Percentiles rank a stretch among this genome's conserved stretches.
Conservation (phyloP, 2,329 filamentous ascomycete genomes). For the Aspergillus quadricinctus region DNA sequence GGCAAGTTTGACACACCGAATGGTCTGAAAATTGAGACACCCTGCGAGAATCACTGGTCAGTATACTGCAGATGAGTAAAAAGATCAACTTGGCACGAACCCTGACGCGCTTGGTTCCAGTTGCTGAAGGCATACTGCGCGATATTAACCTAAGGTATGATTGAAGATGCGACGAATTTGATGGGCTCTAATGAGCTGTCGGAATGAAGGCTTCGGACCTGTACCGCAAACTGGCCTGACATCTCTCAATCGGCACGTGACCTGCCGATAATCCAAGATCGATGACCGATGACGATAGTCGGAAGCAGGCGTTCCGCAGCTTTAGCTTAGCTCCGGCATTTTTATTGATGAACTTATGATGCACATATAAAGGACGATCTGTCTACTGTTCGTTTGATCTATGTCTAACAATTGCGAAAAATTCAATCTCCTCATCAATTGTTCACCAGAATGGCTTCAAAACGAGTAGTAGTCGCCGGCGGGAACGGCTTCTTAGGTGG, state of each 20-base stretch:
- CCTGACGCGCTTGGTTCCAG: conserved; percentile 52
- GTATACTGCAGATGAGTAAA: conserved; percentile 1
- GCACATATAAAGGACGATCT: neutral
- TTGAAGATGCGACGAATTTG: neutral
- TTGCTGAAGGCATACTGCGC: conserved; percentile 48
- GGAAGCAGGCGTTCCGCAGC: neutral
- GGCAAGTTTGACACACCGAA: conserved; percentile 34
- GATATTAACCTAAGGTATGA: neutral
- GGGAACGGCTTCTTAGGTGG: conserved; percentile 85
- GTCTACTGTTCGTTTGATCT: neutral
- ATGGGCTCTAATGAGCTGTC: neutral
- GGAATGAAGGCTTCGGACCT: neutral
- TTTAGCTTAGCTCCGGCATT: neutral
- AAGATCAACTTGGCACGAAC: conserved; percentile 24
- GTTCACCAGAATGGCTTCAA: conserved; percentile 50
- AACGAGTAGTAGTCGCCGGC: conserved; percentile 84
- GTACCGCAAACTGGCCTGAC: neutral
- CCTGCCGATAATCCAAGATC: neutral
- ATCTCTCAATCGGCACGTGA: neutral
- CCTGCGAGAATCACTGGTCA: conserved; percentile 28
- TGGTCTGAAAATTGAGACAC: conserved; percentile 44
- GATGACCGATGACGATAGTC: neutral
- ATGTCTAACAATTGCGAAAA: neutral
- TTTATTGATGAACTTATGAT: neutral
- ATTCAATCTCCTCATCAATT: neutral